These are phyloP conservation scores for Teunomyces panamensis DNA, from an alignment of 805 yeast species.

Conservation along the genomic window DNA sequence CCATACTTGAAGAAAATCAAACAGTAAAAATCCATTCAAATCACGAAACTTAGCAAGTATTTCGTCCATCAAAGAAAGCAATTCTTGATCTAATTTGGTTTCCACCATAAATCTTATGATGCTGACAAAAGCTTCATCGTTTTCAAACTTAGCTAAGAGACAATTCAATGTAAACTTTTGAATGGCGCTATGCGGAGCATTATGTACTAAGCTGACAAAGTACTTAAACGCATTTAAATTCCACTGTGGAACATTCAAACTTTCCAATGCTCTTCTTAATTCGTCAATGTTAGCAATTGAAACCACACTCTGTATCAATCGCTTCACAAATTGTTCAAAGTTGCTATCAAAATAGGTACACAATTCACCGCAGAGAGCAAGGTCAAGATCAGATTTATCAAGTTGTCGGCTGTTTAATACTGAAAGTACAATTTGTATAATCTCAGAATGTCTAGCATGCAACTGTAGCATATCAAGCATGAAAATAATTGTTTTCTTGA, in stretches of 20 bases:
- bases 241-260: slow-evolving; percentile 28
- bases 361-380: slow-evolving; percentile 18
- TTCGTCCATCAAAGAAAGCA: slow-evolving; percentile 16
- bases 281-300: slow-evolving; percentile 23
- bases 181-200: slow-evolving; percentile 32
- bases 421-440: slow-evolving; percentile 14
- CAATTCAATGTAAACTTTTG: slow-evolving; percentile 22
- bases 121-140: slow-evolving; percentile 14
- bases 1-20: slow-evolving; percentile 20
- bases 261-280: slow-evolving; percentile 17
- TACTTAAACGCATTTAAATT: slow-evolving; percentile 27
- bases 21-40: slow-evolving; percentile 10
- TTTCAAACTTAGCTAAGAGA: slow-evolving; percentile 16
- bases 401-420: slow-evolving; percentile 18
- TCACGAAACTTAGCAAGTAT: slow-evolving; percentile 13
- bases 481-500: slow-evolving; percentile 3
- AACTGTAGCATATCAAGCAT: slow-evolving; percentile 8
- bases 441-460: slow-evolving; percentile 5
- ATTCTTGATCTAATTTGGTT: slow-evolving; percentile 23
- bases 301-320: slow-evolving; percentile 32
- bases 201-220: slow-evolving; percentile 30
- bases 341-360: slow-evolving; percentile 16
- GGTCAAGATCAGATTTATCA: slow-evolving; percentile 15
- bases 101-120: slow-evolving; percentile 23
- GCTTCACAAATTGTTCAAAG: slow-evolving; percentile 29